These are phyloP conservation scores for Aspergillus sp. DNA, from an alignment of 2,329 filamentous ascomycete species.

Conservation along the genomic window DNA sequence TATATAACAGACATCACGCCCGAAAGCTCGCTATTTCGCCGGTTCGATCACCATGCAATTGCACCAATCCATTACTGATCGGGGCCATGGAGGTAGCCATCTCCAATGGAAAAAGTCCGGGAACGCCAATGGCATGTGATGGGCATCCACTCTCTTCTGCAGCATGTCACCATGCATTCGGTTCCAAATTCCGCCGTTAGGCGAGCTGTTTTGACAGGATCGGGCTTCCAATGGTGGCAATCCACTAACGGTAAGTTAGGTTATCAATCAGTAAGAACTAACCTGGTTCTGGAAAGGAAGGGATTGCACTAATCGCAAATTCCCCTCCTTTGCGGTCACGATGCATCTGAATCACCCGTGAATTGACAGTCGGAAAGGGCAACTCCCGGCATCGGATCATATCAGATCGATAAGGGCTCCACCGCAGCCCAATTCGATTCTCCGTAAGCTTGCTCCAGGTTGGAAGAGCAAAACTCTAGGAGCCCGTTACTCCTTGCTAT, in stretches of 20 bases:
- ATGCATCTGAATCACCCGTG: background rate
- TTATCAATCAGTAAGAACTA: background rate
- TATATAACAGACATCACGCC: background rate
- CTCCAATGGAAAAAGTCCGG: background rate
- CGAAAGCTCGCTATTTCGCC: background rate
- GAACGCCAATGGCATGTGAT: background rate
- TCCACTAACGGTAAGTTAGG: background rate
- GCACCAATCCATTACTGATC: background rate
- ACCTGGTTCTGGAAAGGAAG: background rate
- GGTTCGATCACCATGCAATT: background rate
- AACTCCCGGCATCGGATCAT: constrained; percentile 7
- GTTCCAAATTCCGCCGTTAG: background rate
- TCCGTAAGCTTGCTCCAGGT: too few relatives aligned
- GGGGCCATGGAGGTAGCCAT: background rate
- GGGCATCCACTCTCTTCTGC: background rate
- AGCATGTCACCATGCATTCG: background rate
- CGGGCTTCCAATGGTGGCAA: background rate
- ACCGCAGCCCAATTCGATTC: background rate
- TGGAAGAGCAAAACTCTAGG: too few relatives aligned
- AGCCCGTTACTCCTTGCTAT: too few relatives aligned
- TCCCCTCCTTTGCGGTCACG: background rate
- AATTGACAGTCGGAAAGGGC: constrained; percentile 1
- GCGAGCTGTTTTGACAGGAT: background rate
- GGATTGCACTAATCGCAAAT: background rate
- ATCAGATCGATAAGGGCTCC: constrained; percentile 8